These are phyloP conservation scores for Aspergillus vadensis DNA, from an alignment of 2,329 filamentous ascomycete genomes.

Conservation along the genomic window DNA sequence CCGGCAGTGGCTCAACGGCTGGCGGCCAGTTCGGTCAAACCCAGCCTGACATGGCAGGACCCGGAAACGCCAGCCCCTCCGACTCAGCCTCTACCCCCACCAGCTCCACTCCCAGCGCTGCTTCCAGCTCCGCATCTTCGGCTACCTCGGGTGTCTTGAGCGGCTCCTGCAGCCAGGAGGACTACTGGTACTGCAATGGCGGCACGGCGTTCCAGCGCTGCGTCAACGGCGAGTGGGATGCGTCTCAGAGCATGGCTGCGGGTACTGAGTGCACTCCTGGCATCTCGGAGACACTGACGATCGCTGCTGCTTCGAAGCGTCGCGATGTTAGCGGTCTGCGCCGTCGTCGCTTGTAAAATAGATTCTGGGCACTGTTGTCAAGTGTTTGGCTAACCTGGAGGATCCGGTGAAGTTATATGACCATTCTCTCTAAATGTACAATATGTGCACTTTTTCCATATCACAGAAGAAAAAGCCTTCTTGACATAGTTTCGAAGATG, in stretches of 20 bases:
- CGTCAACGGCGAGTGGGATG: slow-evolving; percentile 21
- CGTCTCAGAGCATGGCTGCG: slow-evolving; percentile 18
- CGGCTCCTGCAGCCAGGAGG: slow-evolving; percentile 19
- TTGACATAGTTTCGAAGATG: too few relatives aligned
- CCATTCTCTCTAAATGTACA: too few relatives aligned
- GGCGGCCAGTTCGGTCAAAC: background rate
- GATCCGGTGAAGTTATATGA: too few relatives aligned
- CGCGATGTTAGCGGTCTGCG: background rate
- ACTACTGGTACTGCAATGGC: slow-evolving; percentile 28
- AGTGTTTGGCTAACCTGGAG: too few relatives aligned
- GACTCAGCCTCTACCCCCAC: background rate
- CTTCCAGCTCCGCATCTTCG: background rate
- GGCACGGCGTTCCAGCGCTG: slow-evolving; percentile 22
- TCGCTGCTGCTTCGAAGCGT: background rate
- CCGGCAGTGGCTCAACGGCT: background rate
- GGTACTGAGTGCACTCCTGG: slow-evolving; percentile 19
- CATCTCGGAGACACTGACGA: slow-evolving; percentile 8
- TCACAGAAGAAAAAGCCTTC: too few relatives aligned
- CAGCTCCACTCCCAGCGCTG: background rate
- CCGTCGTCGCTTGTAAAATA: background rate
- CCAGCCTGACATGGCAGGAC: background rate
- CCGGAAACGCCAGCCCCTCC: background rate
- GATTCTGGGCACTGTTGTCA: too few relatives aligned
- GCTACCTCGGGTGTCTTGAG: slow-evolving; percentile 5
- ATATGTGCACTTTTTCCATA: too few relatives aligned